Evolutionary conservation across 1,139 yeast genomes (phyloP), one percentile per base, ranked within the genome.

Genomic region (Hemisphaericaspora lyxosophila): DNA sequence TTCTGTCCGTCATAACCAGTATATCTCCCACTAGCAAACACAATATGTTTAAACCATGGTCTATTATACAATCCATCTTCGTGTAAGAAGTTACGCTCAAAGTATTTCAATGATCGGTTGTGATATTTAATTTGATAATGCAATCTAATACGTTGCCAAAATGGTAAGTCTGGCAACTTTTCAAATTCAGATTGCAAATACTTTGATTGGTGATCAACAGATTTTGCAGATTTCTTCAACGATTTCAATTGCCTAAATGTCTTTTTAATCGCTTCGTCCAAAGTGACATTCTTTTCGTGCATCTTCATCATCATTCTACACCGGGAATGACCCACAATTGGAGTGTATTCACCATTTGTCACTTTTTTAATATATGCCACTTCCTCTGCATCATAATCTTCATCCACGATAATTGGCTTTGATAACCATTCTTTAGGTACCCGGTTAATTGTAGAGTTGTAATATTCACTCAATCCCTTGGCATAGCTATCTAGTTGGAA

Each of bases 1-100:
- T 82, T 76, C 51, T 84, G 89, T 2, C 95, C 95, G 15, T 86
- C 84, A 53, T 88, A 88, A 1, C 96, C 96, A 2, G 95, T 85
- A 59, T 73, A 82, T 54, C 94, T 70, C 4, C 95, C 95, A 38
- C 92, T 81, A 3, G 95, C 95, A 59, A 75, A 87, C 4, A 86
- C 78, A 45, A 85, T 73, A 61, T 89, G 96, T 62, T 82, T 86
- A 66, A 83, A 89, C 95, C 96, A 88, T n/a, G 75, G 67, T 53
- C 96, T 75, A 26, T 67, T 69, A 46, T 70, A 61, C 38, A 88
- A 73, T 3, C 96, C 96, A 3, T 73, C 64, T 22, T 72, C 66
- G 53, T 76, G 67, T 39, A 85, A 60, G 60, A 88, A 85, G 45
- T 70, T 64, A 51, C 92, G 74, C 57, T 89, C 96, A 46, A 78